phyloP scores from a whole-genome alignment of 495 filamentous ascomycete species.

The Xylaria scruposa region DNA sequence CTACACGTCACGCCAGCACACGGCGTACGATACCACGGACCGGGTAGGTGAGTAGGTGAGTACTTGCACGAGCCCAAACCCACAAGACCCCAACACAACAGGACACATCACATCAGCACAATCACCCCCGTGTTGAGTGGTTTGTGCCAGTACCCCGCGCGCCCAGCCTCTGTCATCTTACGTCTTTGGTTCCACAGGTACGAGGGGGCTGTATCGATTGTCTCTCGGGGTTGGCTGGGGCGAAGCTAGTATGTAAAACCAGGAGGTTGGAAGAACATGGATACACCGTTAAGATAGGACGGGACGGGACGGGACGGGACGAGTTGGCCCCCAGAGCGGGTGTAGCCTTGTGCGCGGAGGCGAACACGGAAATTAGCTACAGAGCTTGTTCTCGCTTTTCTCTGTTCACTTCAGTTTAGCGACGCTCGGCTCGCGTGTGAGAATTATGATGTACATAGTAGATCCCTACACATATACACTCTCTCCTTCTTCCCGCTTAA shows the following conservation, averaged over 20 bases:
- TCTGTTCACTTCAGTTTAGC: background rate
- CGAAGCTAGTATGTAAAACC: background rate
- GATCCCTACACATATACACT: no score
- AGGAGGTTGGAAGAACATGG: background rate
- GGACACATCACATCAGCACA: slow-evolving; percentile 2
- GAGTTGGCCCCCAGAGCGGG: background rate
- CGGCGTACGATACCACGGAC: background rate
- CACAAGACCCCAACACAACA: background rate
- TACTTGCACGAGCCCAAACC: background rate
- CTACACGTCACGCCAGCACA: slow-evolving; percentile 15
- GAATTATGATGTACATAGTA: background rate
- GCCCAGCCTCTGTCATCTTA: slow-evolving; percentile 15
- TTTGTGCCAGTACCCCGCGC: background rate
- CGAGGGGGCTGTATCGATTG: slow-evolving; percentile 5
- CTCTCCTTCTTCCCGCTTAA: background rate
- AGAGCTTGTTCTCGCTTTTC: background rate
- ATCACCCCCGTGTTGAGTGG: slow-evolving; percentile 2
- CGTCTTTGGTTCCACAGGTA: slow-evolving; percentile 18
- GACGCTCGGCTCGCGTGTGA: background rate
- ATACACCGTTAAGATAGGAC: background rate
- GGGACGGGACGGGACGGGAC: slow-evolving; percentile 15
- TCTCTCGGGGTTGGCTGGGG: background rate
- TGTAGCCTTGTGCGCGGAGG: background rate
- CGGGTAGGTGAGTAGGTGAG: background rate
- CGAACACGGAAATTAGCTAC: background rate